phyloP scores from a whole-genome alignment of 345 rosid species.

The Lepidium aucheri region DNA sequence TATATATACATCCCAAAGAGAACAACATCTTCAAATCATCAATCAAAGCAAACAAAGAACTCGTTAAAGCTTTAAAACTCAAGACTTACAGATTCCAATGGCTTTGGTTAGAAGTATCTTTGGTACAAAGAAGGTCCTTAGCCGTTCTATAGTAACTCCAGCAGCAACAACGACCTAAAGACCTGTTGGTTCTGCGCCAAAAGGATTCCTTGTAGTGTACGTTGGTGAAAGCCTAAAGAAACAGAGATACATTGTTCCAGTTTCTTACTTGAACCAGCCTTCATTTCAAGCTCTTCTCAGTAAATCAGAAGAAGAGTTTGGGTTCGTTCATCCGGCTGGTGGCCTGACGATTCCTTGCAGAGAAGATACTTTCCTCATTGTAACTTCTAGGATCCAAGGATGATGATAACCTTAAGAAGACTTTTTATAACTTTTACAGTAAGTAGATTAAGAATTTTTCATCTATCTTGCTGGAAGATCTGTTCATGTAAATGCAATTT shows the following conservation, averaged over 20 bases:
- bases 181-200: neutral
- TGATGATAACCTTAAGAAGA: neutral
- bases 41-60: neutral
- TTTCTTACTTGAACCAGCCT: slow-evolving; percentile 21
- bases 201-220: slow-evolving; percentile 39
- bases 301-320: neutral
- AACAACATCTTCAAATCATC: neutral
- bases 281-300: too few relatives aligned
- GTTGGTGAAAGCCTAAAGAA: slow-evolving; percentile 32
- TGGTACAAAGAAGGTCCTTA: slow-evolving; percentile 9
- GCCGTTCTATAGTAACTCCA: neutral
- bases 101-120: slow-evolving; percentile 10
- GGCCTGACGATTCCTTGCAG: slow-evolving; percentile 38
- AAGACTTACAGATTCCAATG: neutral
- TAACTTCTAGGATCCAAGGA: slow-evolving; percentile 10
- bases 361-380: slow-evolving; percentile 26
- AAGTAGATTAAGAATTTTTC: neutral
- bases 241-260: slow-evolving; percentile 32
- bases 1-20: neutral
- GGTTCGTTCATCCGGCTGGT: slow-evolving; percentile 35
- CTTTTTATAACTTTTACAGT: neutral
- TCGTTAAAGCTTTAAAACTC: neutral
- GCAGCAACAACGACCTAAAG: neutral
- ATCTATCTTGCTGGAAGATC: neutral
- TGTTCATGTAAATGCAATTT: neutral